Conservation (phyloP, 768 basidiomycete genomes). For the Panus rudis region DNA sequence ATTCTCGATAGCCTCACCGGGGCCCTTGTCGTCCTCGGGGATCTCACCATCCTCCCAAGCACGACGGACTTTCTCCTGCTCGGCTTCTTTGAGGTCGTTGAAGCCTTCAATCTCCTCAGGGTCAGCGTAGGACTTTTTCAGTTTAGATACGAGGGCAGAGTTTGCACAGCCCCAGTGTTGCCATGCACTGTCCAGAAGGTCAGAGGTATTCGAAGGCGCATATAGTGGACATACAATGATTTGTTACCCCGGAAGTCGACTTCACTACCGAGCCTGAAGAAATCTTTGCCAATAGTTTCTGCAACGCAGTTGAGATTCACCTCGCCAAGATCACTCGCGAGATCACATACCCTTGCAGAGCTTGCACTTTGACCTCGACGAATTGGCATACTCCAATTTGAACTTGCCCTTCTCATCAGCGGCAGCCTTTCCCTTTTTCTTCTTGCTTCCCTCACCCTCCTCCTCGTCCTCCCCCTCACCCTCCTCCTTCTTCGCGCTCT, state of each 20-base stretch:
- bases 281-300: conserved; percentile 34
- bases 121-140: conserved; percentile 30
- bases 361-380: conserved; percentile 27
- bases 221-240: conserved; percentile 21
- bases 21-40: conserved; percentile 27
- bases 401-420: conserved; percentile 20
- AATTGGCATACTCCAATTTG: conserved; percentile 26
- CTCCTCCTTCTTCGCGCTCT: conserved; percentile 54
- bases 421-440: conserved; percentile 19
- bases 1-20: conserved; percentile 20
- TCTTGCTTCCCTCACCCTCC: conserved; percentile 19
- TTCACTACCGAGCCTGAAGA: conserved; percentile 34
- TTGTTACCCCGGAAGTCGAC: conserved; percentile 33
- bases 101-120: conserved; percentile 37
- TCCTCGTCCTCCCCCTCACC: conserved; percentile 36
- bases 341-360: conserved; percentile 22
- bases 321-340: not conserved
- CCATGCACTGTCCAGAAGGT: conserved; percentile 24
- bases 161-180: conserved; percentile 40
- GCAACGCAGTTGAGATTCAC: not conserved
- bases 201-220: not conserved
- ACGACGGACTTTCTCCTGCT: conserved; percentile 34
- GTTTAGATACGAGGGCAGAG: conserved; percentile 26
- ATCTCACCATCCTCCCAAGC: conserved; percentile 39
- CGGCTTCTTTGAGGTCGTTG: conserved; percentile 30